Conservation (phyloP, 495 filamentous ascomycete species). For the Tetracladium setigerum region DNA sequence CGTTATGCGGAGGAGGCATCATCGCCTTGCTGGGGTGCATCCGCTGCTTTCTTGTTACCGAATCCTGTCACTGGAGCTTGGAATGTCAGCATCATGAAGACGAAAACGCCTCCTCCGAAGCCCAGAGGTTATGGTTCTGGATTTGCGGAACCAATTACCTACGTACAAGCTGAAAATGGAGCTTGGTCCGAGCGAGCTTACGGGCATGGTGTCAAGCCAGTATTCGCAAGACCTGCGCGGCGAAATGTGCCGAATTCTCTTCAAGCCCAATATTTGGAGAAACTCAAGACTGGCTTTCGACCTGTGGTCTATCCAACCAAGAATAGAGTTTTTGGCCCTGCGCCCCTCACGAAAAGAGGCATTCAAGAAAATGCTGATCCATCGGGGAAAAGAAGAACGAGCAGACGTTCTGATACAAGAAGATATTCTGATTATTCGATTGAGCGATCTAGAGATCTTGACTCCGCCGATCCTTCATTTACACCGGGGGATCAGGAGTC, state of each 20-base stretch:
- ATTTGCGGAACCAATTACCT: conserved; percentile 19
- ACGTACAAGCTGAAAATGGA: conserved; percentile 14
- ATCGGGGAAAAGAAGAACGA: no score
- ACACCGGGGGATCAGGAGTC: no score
- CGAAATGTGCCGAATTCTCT: conserved; percentile 8
- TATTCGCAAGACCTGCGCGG: conserved; percentile 12
- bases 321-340: conserved; percentile 4
- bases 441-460: no score
- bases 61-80: conserved; percentile 17
- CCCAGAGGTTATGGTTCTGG: background rate
- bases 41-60: conserved; percentile 6
- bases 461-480: no score
- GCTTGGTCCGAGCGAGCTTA: conserved; percentile 15
- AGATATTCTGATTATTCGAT: no score
- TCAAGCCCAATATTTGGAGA: conserved; percentile 1
- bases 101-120: background rate
- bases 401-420: no score
- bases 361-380: no score
- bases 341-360: conserved; percentile 2
- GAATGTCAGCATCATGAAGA: background rate
- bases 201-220: conserved; percentile 20
- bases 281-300: conserved; percentile 5
- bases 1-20: background rate
- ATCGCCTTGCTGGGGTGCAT: conserved; percentile 1
- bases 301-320: conserved; percentile 12